Base-by-base conservation (phyloP, 257 asterid genomes). In the Lithospermum erythrorhizon region DNA sequence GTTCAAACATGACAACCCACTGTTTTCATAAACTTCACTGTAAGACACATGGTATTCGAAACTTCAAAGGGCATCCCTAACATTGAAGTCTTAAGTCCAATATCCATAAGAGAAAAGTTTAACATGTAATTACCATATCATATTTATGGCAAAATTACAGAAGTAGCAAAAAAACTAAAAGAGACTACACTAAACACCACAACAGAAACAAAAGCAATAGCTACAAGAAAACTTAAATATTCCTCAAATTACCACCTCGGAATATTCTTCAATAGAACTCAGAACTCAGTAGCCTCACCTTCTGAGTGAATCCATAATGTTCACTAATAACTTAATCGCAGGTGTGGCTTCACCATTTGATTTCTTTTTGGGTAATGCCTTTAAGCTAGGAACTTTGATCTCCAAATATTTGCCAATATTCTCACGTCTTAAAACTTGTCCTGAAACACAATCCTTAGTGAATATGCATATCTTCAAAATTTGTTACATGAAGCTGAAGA, bases 361-460 rank as follows among this genome's bases (percentile, higher is more conserved):
- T 67, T 80, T 85, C 61, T 64, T 66, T 64, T 54, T 47, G 48
- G 68, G 72, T 67, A 81, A 73, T 47, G 79, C 67, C 25, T 74
- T 76, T 72, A 93, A 82, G 78, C 94, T 83, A 51, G 99, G 97
- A 75, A 89, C 87, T 70, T 87, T 89, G 59, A 73, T 71, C 24
- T 72, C 70, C 67, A 93, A 75, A 81, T 81, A 89, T 71, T 84
- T 85, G 21, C 81, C 76, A 60, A 93, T 84, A 75, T 83, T 89
- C 68, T 83, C 87, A 75, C 76, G 97, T 78, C 83, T 85, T 70
- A 89, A 61, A 70, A 79, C 90, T 89, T 87, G 96, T 79, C 97
- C 99, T 93, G 95, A 62, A 67, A 68, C 14, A 41, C 17, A 73
- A 76, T 65, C 69, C 49, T 58, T 60, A 70, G 78, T 73, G 73